Conservation (phyloP, 306 rosid genomes). For the Hippophae tibetana region DNA sequence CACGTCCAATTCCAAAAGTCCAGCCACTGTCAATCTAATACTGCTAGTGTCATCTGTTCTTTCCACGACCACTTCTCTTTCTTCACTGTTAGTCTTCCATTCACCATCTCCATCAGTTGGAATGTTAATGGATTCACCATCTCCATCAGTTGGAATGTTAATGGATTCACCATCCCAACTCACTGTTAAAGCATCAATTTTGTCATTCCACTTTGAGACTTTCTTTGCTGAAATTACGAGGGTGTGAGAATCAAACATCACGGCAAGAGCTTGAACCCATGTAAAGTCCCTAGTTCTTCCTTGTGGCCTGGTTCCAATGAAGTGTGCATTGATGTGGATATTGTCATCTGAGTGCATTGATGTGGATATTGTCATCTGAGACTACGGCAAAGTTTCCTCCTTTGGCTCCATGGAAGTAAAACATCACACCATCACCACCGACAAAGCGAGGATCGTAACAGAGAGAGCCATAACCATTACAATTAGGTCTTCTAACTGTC, state of each 20-base stretch:
- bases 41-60: constrained; percentile 56
- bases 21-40: constrained; percentile 44
- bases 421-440: constrained; percentile 78
- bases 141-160: constrained; percentile 35
- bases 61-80: constrained; percentile 51
- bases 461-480: constrained; percentile 65
- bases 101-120: constrained; percentile 50
- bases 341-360: constrained; percentile 57
- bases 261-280: constrained; percentile 67
- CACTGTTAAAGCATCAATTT: constrained; percentile 39
- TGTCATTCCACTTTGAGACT: constrained; percentile 52
- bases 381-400: constrained; percentile 63
- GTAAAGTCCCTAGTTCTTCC: constrained; percentile 78
- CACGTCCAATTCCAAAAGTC: constrained; percentile 50
- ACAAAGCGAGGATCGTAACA: constrained; percentile 79
- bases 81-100: constrained; percentile 38
- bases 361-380: constrained; percentile 53
- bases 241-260: constrained; percentile 60
- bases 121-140: constrained; percentile 55
- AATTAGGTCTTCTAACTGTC: constrained; percentile 55
- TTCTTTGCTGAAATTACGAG: constrained; percentile 58
- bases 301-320: constrained; percentile 56
- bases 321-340: constrained; percentile 70
- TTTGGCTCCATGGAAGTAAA: constrained; percentile 75
- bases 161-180: constrained; percentile 52